Evolutionary conservation across 2,329 filamentous ascomycete genomes (phyloP), one percentile per base, ranked within the genome.

Genomic region (Aspergillus sp.): DNA sequence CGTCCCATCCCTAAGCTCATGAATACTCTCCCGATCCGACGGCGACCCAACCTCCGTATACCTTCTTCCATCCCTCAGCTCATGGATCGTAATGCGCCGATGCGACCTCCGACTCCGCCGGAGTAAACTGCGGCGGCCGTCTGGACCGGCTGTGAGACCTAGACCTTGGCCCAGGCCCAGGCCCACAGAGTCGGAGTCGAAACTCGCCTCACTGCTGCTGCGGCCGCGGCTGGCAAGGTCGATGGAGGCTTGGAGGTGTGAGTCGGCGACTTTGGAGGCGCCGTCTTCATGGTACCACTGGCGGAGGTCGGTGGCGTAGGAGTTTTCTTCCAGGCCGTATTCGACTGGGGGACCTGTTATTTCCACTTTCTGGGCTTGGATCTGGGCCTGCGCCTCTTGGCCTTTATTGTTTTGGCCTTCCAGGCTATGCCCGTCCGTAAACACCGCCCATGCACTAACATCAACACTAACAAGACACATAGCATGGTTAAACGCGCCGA

Each of bases 361-460:
- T 41, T 61, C 56, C 7, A 60, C 56, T 26, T 64, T 55, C 8
- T 19, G 19, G 19, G 19, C 19, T 19, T 19, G 19, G 19, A 19
- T 19, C 19, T 19, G 19, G 19, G 19, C 19, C 19, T 19, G 19
- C 19, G 19, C 19, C 19, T 19, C 19, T 19, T 19, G 19, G 19
- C 19, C 19, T 19, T 19, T 19, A 19, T 19, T 19, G 2, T 19
- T 19, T 19, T 19, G 19, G 19, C 2, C 2, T 19, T 19, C 19
- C 19, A 19, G 19, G 19, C 19, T 19, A 19, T 19, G 19, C 2
- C 19, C 19, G 30, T 32, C 30, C 30, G 34, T 51, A 52, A 74
- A 74, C 4, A 75, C 69, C 7, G 67, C 71, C 73, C 73, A 76
- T 7, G 71, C 64, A 48, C 72, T 74, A 10, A 61, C 61, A 8